These are phyloP conservation scores for Colletotrichum lentis DNA, from an alignment of 2,329 filamentous ascomycete species.

Conservation along the genomic window DNA sequence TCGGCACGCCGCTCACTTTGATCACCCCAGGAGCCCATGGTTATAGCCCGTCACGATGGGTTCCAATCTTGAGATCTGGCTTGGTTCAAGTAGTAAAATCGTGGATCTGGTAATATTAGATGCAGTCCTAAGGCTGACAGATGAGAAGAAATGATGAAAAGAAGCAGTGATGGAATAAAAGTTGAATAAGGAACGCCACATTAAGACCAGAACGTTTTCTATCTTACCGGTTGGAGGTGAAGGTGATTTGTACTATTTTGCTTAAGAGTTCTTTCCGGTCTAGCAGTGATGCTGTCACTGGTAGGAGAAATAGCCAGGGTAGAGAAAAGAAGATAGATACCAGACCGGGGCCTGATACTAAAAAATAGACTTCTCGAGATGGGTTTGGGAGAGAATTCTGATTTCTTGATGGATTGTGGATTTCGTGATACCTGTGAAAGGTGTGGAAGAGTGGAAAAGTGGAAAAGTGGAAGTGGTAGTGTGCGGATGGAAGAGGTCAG, in stretches of 20 bases:
- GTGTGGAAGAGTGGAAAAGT: background rate
- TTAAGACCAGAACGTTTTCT: too few relatives aligned
- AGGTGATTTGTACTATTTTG: too few relatives aligned
- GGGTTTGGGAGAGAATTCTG: background rate
- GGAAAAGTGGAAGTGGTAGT: background rate
- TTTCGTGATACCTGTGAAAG: background rate
- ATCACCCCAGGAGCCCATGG: slow-evolving; percentile 28
- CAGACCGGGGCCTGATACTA: too few relatives aligned
- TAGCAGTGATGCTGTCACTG: too few relatives aligned
- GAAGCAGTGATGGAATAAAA: background rate
- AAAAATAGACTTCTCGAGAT: background rate
- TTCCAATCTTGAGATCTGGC: too few relatives aligned
- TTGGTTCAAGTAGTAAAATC: background rate
- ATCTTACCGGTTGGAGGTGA: too few relatives aligned
- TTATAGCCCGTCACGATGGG: background rate
- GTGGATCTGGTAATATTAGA: background rate
- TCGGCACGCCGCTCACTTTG: slow-evolving; percentile 10
- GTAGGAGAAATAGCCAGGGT: too few relatives aligned
- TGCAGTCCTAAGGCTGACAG: background rate
- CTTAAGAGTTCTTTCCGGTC: too few relatives aligned
- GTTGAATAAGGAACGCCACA: background rate
- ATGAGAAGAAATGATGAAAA: background rate
- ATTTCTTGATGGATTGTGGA: too few relatives aligned
- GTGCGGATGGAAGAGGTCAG: background rate
- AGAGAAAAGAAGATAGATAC: too few relatives aligned